Evolutionary conservation across 768 basidiomycete genomes (phyloP).

Genomic region (Boletus reticuloceps): DNA sequence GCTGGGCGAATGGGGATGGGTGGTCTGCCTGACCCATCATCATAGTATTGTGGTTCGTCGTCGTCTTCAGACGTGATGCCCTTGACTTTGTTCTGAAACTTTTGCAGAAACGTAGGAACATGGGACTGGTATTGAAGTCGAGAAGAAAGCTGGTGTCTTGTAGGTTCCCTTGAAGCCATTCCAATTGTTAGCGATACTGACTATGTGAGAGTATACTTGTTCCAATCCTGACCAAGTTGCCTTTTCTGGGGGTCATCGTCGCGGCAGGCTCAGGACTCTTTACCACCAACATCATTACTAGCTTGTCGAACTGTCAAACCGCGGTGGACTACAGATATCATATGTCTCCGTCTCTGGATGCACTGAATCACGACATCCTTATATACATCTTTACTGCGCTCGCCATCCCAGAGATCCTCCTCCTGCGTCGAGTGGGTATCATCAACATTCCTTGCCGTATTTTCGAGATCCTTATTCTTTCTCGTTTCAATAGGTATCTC

Average conservation of each 20-base stretch:
- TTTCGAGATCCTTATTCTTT: not conserved
- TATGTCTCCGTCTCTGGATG: slow-evolving; percentile 21
- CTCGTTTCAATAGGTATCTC: slow-evolving; percentile 43
- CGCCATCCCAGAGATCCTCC: slow-evolving; percentile 41
- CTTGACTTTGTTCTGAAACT: slow-evolving; percentile 59
- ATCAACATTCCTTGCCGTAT: not conserved
- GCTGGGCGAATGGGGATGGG: slow-evolving; percentile 75
- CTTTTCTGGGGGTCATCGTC: slow-evolving; percentile 12
- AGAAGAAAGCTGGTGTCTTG: slow-evolving; percentile 68
- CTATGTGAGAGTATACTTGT: no score
- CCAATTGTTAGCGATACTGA: not conserved
- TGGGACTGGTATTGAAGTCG: slow-evolving; percentile 60
- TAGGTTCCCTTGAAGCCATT: slow-evolving; percentile 59
- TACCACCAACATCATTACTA: not conserved
- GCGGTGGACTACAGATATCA: not conserved
- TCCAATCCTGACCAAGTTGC: slow-evolving; percentile 4
- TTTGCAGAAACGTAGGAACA: slow-evolving; percentile 63
- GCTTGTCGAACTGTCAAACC: not conserved
- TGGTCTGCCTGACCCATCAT: slow-evolving; percentile 65
- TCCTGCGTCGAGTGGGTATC: slow-evolving; percentile 39
- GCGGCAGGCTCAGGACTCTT: not conserved
- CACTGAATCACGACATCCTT: slow-evolving; percentile 38
- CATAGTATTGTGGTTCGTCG: slow-evolving; percentile 52
- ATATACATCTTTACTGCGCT: slow-evolving; percentile 36
- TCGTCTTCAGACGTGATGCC: slow-evolving; percentile 52